Evolutionary conservation across 2,329 filamentous ascomycete species (phyloP).

Genomic region (Fusarium sulawesiense): DNA sequence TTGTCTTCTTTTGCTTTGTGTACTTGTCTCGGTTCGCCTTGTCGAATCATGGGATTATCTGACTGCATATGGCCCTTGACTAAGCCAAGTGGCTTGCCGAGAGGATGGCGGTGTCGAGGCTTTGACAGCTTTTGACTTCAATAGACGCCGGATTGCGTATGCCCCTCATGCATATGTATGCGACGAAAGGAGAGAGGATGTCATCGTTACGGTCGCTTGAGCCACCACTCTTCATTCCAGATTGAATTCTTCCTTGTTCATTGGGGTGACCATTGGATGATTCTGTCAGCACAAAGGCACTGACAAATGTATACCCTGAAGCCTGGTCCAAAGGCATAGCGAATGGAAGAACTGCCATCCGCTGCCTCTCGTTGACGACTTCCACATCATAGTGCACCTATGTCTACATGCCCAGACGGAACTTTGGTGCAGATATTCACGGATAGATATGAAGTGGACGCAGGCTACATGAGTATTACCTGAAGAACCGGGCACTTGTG

Average conservation of each 20-base stretch:
- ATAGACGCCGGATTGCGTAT: constrained; percentile 5
- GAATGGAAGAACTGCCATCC: background rate
- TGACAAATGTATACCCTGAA: background rate
- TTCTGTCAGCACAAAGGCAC: background rate
- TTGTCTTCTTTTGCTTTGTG: constrained; percentile 14
- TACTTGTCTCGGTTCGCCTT: constrained; percentile 18
- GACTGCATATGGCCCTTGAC: constrained; percentile 7
- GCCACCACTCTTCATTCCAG: background rate
- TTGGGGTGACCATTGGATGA: background rate
- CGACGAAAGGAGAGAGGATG: background rate
- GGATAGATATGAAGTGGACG: background rate
- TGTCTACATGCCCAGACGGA: background rate
- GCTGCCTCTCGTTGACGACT: background rate
- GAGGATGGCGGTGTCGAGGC: constrained; percentile 45
- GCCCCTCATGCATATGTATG: background rate
- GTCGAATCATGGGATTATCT: constrained; percentile 7
- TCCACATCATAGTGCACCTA: background rate
- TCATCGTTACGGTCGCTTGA: no score
- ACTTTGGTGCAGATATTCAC: no score
- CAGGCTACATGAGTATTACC: background rate
- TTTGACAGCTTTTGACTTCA: constrained; percentile 48
- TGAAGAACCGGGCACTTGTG: background rate
- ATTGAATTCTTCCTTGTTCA: background rate
- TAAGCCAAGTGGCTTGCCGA: constrained; percentile 29
- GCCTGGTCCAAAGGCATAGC: background rate